Conservation (phyloP, 345 rosid genomes). For the Leavenworthia alabamica region DNA sequence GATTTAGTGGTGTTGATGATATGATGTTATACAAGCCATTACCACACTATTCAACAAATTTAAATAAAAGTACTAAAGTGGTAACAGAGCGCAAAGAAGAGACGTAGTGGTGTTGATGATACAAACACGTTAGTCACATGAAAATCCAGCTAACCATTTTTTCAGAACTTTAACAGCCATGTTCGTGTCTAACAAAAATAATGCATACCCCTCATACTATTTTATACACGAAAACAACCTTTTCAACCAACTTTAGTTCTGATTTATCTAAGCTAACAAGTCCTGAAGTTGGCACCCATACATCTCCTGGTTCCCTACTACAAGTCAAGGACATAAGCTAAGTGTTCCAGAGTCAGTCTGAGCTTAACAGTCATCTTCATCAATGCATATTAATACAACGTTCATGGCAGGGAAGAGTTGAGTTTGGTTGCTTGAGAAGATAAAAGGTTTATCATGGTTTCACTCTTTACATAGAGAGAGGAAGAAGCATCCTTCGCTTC, state of each 20-base stretch:
- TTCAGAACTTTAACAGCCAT: neutral
- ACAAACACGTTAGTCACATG: slow-evolving; percentile 22
- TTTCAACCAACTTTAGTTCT: neutral
- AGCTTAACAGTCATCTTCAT: neutral
- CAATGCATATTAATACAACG: neutral
- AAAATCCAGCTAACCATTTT: slow-evolving; percentile 11
- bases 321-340: slow-evolving; percentile 4
- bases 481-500: slow-evolving; percentile 98
- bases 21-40: too few species aligned
- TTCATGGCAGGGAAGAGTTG: neutral
- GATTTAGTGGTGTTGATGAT: too few species aligned
- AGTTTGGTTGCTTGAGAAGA: slow-evolving; percentile 6
- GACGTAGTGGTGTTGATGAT: neutral
- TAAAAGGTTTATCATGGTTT: slow-evolving; percentile 3
- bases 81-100: neutral
- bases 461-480: slow-evolving; percentile 66
- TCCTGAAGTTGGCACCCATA: neutral
- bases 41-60: too few species aligned
- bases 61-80: neutral
- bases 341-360: neutral
- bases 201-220: neutral
- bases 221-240: slow-evolving; percentile 1
- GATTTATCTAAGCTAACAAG: neutral
- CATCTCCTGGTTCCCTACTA: neutral
- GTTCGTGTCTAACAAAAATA: neutral